Evolutionary conservation across 805 yeast genomes (phyloP), one percentile per base, ranked within the genome.

Genomic region (Starmerella sirachaensis): DNA sequence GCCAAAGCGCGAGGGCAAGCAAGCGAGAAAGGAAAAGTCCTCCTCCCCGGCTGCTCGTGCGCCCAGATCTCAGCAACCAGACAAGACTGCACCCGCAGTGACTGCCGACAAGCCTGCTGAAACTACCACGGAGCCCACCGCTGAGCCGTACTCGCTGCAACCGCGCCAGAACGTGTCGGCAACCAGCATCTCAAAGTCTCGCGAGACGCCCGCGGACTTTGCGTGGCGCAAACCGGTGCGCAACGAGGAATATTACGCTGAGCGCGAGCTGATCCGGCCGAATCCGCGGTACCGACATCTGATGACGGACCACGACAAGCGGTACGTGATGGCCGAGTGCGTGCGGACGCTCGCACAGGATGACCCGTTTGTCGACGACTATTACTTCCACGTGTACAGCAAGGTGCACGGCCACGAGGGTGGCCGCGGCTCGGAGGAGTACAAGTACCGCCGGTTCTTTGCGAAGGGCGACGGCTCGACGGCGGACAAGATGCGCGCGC

Each of bases 231-330:
- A 21, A 22, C 34, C 17, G 24, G 33, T 20, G 29, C 26, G 18
- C 18, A 27, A 31, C 30, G 48, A 36, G 37, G 44, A 39, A 31
- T 39, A 39, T 36, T 25, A 14, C 18, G 40, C 37, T 5, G 46
- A 43, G 36, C 29, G 37, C 19, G 46, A 41, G 39, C 31, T 30
- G 28, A 36, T 43, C 31, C 48, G 47, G 22, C 50, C 50, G 27
- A 42, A 46, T 35, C 40, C 42, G 17, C 33, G 46, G 53, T 83
- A 78, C 63, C 80, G 91, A 20, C 96, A 96, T 46, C 74, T 91
- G 46, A 91, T 91, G 98, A 83, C 85, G 52, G 94, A 94, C 41
- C 81, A 88, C 63, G 98, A 91, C 59, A 86, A 86, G 63, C 95
- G 88, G 61, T 85, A 82, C 55, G 88, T 91, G 34, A 84, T 95